Conservation (phyloP, 2,329 filamentous ascomycete genomes). For the Calonectria leucothoes region DNA sequence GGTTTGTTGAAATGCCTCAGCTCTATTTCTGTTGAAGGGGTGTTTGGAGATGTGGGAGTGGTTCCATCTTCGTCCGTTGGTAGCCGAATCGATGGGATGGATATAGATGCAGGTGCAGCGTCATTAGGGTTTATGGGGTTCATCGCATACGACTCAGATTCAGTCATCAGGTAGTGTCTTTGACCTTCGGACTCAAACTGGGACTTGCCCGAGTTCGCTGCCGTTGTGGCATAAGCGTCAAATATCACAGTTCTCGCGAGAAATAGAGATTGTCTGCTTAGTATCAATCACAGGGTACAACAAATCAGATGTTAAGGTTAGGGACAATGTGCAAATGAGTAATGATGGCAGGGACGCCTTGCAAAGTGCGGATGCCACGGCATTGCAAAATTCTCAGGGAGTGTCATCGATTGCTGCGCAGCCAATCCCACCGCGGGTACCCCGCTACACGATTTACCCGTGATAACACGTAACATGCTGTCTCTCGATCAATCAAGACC, state of each 20-base stretch:
- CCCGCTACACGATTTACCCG: no score
- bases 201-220: not conserved
- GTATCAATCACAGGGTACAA: no score
- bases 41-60: not conserved
- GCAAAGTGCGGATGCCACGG: no score
- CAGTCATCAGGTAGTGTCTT: not conserved
- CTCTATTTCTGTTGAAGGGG: not conserved
- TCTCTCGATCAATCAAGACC: no score
- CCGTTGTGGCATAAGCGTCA: not conserved
- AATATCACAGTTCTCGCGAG: not conserved
- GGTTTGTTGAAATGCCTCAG: not conserved
- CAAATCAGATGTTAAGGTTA: no score
- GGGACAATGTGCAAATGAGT: no score
- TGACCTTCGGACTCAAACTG: not conserved
- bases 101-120: not conserved
- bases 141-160: not conserved
- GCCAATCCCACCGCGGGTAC: no score
- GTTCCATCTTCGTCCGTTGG: not conserved
- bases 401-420: no score
- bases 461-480: no score
- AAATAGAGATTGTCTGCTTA: no score
- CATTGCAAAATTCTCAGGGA: no score
- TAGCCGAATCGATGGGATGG: not conserved
- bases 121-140: not conserved
- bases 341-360: no score